These are phyloP conservation scores for Penicillium sp. DNA, from an alignment of 2,329 filamentous ascomycete species.

Conservation along the genomic window DNA sequence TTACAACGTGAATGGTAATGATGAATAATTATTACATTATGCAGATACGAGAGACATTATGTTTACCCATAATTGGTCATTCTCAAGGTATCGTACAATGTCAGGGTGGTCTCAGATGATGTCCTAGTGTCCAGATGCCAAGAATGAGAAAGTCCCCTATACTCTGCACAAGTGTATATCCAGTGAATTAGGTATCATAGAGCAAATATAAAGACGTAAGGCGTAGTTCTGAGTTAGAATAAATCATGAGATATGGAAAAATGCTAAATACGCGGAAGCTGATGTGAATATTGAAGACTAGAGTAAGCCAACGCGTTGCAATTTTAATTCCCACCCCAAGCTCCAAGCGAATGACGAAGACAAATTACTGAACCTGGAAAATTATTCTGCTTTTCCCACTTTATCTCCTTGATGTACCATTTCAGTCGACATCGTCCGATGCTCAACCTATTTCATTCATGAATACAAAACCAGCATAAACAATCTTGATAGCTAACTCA, in stretches of 20 bases:
- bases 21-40: too few relatives aligned
- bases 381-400: constrained; percentile 8
- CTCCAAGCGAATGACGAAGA: constrained; percentile 13
- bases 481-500: background rate
- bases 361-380: constrained; percentile 9
- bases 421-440: constrained; percentile 21
- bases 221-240: too few relatives aligned
- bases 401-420: constrained; percentile 12
- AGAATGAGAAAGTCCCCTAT: too few relatives aligned
- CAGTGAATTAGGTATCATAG: too few relatives aligned
- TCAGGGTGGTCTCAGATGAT: too few relatives aligned
- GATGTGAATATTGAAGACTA: background rate
- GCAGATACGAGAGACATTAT: too few relatives aligned
- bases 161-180: too few relatives aligned
- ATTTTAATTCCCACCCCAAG: background rate
- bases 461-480: background rate
- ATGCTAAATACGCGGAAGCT: background rate
- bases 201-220: too few relatives aligned
- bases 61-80: background rate
- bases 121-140: too few relatives aligned
- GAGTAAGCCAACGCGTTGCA: background rate
- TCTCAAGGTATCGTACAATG: too few relatives aligned
- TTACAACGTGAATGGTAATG: background rate
- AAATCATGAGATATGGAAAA: background rate
- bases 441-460: background rate